Evolutionary conservation across 345 rosid species (phyloP).

Genomic region (Pelargonium nanum): DNA sequence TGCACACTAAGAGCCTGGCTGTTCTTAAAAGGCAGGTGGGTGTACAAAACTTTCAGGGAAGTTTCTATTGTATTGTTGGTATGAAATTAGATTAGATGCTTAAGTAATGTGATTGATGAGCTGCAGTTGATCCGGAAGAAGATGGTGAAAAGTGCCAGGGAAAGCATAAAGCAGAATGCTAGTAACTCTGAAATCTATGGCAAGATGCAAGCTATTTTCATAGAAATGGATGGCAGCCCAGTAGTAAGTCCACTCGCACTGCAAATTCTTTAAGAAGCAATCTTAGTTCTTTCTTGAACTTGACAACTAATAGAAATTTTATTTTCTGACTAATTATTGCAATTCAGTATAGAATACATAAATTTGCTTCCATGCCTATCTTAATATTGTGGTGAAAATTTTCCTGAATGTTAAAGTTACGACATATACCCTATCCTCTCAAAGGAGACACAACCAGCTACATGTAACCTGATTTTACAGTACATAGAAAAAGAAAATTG

Average conservation of each 20-base stretch:
- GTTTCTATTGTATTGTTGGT: background rate
- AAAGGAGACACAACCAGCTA: too few relatives aligned
- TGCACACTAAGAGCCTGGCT: constrained; percentile 84
- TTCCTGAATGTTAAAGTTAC: too few relatives aligned
- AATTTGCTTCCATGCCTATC: background rate
- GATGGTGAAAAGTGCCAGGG: constrained; percentile 72
- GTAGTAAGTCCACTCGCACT: constrained; percentile 22
- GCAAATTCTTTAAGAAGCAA: background rate
- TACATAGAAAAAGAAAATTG: constrained; percentile 4
- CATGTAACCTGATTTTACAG: too few relatives aligned
- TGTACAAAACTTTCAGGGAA: background rate
- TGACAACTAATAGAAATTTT: background rate
- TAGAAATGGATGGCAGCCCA: constrained; percentile 54
- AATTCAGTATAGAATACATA: too few relatives aligned
- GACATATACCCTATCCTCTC: too few relatives aligned
- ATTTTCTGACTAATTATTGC: background rate
- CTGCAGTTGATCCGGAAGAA: constrained; percentile 50
- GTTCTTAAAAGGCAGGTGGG: constrained; percentile 61
- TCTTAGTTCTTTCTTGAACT: too few relatives aligned
- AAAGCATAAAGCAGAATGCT: constrained; percentile 47
- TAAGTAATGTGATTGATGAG: constrained; percentile 2
- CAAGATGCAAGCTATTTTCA: constrained; percentile 64
- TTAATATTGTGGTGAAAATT: background rate
- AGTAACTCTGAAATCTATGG: constrained; percentile 67
- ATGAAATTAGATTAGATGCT: constrained; percentile 8